These are phyloP conservation scores for Pseudopithomyces chartarum DNA, from an alignment of 2,329 filamentous ascomycete genomes.

Conservation along the genomic window DNA sequence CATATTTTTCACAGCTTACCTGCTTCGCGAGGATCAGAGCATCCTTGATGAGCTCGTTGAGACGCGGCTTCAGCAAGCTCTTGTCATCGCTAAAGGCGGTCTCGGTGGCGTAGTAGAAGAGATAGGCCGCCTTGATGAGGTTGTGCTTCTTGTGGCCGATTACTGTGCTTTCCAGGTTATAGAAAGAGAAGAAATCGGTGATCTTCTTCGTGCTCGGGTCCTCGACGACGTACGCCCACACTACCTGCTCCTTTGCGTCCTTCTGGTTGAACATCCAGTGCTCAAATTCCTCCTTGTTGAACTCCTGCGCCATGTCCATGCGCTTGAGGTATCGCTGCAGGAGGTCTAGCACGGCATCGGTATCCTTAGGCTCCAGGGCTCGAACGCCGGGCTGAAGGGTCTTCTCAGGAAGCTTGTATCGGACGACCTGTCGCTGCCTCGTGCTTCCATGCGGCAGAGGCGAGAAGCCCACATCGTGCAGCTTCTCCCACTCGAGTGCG, in stretches of 20 bases:
- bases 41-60: constrained; percentile 82
- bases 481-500: constrained; percentile 91
- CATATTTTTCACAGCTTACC: constrained; percentile 43
- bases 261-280: constrained; percentile 83
- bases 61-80: constrained; percentile 72
- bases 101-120: constrained; percentile 96
- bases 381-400: constrained; percentile 78
- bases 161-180: constrained; percentile 89
- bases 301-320: constrained; percentile 84
- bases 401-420: constrained; percentile 78
- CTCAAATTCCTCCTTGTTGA: constrained; percentile 77
- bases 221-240: constrained; percentile 92
- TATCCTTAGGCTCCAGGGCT: constrained; percentile 77
- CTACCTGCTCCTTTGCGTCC: constrained; percentile 68
- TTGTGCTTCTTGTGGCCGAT: constrained; percentile 80
- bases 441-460: constrained; percentile 84
- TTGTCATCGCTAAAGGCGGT: constrained; percentile 67
- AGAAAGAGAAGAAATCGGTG: constrained; percentile 97
- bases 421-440: constrained; percentile 80
- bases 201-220: constrained; percentile 74
- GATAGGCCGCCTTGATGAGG: constrained; percentile 85
- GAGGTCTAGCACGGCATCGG: constrained; percentile 74
- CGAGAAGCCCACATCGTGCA: constrained; percentile 93
- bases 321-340: constrained; percentile 77
- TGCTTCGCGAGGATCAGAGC: constrained; percentile 86